Evolutionary conservation across 1,284 basidiomycete genomes (phyloP).

Genomic region (Melampsora americana): DNA sequence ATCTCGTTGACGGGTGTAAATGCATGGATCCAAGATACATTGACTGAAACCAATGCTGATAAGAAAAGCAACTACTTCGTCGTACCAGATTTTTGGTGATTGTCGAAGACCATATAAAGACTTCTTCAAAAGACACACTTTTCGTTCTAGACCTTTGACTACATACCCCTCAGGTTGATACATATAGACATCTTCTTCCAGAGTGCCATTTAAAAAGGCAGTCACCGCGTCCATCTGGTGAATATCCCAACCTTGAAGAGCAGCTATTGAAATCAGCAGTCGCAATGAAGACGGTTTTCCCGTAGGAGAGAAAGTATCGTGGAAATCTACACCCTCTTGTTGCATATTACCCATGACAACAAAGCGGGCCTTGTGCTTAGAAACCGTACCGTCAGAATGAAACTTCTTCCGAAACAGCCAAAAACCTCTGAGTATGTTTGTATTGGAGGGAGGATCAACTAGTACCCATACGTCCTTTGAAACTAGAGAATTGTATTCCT

Average conservation of each 20-base stretch:
- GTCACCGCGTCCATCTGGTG: conserved; percentile 27
- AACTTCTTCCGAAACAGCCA: conserved; percentile 11
- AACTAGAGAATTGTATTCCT: background rate
- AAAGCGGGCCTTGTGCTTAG: conserved; percentile 17
- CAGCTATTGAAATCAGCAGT: background rate
- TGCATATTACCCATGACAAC: no score
- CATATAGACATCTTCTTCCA: background rate
- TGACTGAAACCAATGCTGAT: background rate
- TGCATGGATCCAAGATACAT: background rate
- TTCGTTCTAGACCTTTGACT: background rate
- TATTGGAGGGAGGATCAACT: background rate
- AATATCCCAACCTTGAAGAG: conserved; percentile 9
- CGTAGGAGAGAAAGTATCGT: conserved; percentile 13
- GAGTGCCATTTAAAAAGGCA: conserved; percentile 2
- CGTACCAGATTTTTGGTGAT: background rate
- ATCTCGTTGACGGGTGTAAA: background rate
- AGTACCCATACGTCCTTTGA: conserved; percentile 18
- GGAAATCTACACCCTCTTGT: background rate
- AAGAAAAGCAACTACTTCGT: background rate
- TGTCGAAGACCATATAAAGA: background rate
- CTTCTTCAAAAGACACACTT: background rate
- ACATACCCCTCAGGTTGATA: no score
- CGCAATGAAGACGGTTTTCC: background rate
- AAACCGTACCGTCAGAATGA: background rate
- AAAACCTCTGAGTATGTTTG: background rate